These are phyloP conservation scores for Pleurozium schreberi DNA, from an alignment of 225 moss, liverwort and hornwort species.

Conservation along the genomic window DNA sequence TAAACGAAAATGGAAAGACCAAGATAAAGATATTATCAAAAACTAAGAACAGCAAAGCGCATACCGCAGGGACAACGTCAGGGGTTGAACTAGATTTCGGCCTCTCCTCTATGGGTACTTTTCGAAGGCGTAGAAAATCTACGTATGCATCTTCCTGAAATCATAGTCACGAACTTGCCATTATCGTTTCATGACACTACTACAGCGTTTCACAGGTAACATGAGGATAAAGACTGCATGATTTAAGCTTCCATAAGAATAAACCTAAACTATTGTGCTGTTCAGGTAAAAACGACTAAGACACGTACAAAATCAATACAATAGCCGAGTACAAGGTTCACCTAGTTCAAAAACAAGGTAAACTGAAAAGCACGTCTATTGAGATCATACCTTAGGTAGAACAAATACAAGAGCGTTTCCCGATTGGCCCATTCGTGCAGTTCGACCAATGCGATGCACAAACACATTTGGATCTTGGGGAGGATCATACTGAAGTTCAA, in stretches of 20 bases:
- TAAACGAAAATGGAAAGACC: not conserved
- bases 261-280: not conserved
- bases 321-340: not conserved
- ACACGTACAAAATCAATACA: not conserved
- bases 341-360: not conserved
- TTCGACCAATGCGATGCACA: conserved; percentile 97
- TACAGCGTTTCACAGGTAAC: not conserved
- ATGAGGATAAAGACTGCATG: not conserved
- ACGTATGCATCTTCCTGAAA: conserved; percentile 94
- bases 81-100: conserved; percentile 12
- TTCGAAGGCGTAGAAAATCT: conserved; percentile 72
- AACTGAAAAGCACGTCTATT: not conserved
- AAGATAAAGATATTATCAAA: not conserved
- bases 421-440: conserved; percentile 97
- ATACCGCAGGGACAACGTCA: conserved; percentile 67
- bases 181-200: not conserved
- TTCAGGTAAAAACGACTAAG: not conserved
- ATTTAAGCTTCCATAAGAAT: not conserved
- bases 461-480: conserved; percentile 99
- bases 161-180: not conserved
- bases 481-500: conserved; percentile 75
- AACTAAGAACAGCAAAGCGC: not conserved
- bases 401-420: conserved; percentile 91
- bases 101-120: conserved; percentile 82
- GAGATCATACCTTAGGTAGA: conserved; percentile 60